These are phyloP conservation scores for Sphagnurus paluster DNA, from an alignment of 1,284 basidiomycete genomes.

Conservation along the genomic window DNA sequence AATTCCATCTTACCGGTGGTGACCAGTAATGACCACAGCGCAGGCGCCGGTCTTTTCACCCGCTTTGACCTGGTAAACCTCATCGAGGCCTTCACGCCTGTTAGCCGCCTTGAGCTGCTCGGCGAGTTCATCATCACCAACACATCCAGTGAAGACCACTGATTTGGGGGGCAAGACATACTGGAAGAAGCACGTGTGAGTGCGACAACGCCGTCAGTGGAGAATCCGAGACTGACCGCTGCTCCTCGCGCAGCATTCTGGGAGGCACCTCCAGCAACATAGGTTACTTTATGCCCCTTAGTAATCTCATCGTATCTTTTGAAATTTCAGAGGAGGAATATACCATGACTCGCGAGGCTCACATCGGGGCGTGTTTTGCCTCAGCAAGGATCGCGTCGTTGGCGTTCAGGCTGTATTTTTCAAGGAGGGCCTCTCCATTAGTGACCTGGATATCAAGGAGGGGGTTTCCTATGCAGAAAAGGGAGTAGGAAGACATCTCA, in stretches of 20 bases:
- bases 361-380: constrained; percentile 87
- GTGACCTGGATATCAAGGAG: constrained; percentile 88
- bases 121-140: constrained; percentile 91
- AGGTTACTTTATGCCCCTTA: constrained; percentile 77
- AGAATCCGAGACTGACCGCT: constrained; percentile 66
- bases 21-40: constrained; percentile 93
- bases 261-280: constrained; percentile 95
- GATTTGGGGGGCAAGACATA: constrained; percentile 89
- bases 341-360: constrained; percentile 22
- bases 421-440: constrained; percentile 80
- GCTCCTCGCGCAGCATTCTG: constrained; percentile 97
- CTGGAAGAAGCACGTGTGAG: constrained; percentile 39
- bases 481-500: constrained; percentile 38
- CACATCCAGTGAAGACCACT: constrained; percentile 94
- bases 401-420: constrained; percentile 91
- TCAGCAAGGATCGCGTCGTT: constrained; percentile 98
- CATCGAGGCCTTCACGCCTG: constrained; percentile 87
- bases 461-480: constrained; percentile 89
- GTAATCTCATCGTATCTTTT: constrained; percentile 87
- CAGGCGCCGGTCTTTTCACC: constrained; percentile 95
- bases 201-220: neutral
- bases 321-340: constrained; percentile 2
- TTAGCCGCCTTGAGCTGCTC: constrained; percentile 92
- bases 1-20: constrained; percentile 65
- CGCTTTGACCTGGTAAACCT: constrained; percentile 88